phyloP scores from a whole-genome alignment of 176 grass and related monocot species.

The Ensete glaucum region DNA sequence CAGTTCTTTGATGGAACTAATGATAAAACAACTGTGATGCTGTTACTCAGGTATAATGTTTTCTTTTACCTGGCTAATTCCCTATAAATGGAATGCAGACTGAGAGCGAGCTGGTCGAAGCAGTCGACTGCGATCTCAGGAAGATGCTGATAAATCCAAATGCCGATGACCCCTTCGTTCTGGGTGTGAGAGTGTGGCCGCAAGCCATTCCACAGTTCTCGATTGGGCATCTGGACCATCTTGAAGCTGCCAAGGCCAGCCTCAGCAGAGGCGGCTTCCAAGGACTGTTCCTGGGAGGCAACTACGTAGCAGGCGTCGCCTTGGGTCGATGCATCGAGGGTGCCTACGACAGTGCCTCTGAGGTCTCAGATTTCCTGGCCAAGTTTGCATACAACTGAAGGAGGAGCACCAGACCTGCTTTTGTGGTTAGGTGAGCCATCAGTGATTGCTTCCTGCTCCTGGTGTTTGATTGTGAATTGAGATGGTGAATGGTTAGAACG shows the following conservation, averaged over 20 bases:
- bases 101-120: constrained; percentile 68
- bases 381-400: constrained; percentile 32
- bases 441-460: no score
- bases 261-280: constrained; percentile 28
- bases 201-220: constrained; percentile 89
- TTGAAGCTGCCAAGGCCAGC: constrained; percentile 51
- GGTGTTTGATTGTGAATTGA: background rate
- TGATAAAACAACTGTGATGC: no score
- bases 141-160: constrained; percentile 77
- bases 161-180: constrained; percentile 50
- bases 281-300: constrained; percentile 80
- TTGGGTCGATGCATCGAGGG: constrained; percentile 76
- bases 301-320: constrained; percentile 83
- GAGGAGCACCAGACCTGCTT: background rate
- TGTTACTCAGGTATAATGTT: background rate
- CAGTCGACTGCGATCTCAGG: constrained; percentile 71
- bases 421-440: background rate
- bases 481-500: background rate
- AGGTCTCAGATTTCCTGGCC: constrained; percentile 57
- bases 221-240: constrained; percentile 71
- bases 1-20: no score
- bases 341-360: constrained; percentile 60
- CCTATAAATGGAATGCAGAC: constrained; percentile 24
- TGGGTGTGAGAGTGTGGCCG: constrained; percentile 78
- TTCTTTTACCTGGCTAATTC: constrained; percentile 10